Evolutionary conservation across 495 filamentous ascomycete genomes (phyloP), one percentile per base, ranked within the genome.

Genomic region (Hypoxylon cercidicola): DNA sequence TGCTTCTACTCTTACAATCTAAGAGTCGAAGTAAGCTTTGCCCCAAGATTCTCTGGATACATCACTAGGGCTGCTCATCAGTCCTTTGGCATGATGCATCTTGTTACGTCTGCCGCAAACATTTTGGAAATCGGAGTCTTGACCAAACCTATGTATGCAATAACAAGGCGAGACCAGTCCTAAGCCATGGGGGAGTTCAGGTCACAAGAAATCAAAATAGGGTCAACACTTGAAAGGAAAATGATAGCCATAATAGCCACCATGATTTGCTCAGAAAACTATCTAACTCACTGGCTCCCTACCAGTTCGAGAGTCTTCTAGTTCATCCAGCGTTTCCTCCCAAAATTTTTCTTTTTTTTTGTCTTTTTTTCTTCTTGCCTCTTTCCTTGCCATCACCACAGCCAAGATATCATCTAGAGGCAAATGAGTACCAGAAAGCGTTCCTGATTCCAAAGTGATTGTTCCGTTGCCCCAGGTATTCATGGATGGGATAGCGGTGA

Each of bases 201-300:
- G 25, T 54, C 46, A 55, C 19, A 37, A 32, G n/a, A 46, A 40
- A 13, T 32, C 21, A 28, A 28, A 39, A 48, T 13, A 64, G 13
- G 8, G 16, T 12, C 18, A 46, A 6, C 1, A 15, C 6, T 19
- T 67, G 64, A 68, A 72, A 67, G 71, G 63, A 43, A 72, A 60
- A 69, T 52, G 60, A 20, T 59, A 56, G 18, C 68, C 9, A 15
- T 2, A 13, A 46, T n/a, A 53, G 57, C 41, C 62, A 66, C 64
- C 65, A 52, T 10, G 41, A 41, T 30, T 72, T 72, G 71, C 68
- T 74, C 69, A 63, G 62, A 69, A 59, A 65, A 65, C 68, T 74
- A 74, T 67, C 62, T 69, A 72, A 59, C 53, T 39, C 55, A 72
- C 71, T 16, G 45, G 62, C 61, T 21, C 55, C 40, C 37, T 46